Conservation (phyloP, 495 filamentous ascomycete species). For the Talaromyces nanjingensis region DNA sequence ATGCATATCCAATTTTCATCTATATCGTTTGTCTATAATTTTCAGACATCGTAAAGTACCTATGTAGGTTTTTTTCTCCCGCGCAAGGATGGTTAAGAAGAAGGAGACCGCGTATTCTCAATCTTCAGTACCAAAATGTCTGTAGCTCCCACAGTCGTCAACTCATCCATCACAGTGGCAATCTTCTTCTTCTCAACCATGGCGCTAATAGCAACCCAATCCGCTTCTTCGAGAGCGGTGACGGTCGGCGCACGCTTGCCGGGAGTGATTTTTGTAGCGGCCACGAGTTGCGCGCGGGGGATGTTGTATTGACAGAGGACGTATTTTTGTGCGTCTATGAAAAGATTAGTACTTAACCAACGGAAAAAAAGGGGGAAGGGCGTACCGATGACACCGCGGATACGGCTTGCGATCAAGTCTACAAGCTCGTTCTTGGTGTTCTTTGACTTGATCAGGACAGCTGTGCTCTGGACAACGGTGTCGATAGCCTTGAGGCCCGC, state of each 20-base stretch:
- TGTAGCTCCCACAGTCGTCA: conserved; percentile 69
- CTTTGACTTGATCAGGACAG: conserved; percentile 87
- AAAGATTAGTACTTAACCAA: background rate
- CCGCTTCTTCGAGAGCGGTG: conserved; percentile 75
- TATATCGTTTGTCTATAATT: background rate
- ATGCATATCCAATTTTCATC: background rate
- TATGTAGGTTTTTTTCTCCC: background rate
- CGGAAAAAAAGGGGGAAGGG: conserved; percentile 8
- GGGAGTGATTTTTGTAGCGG: conserved; percentile 74
- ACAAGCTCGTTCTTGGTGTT: conserved; percentile 76
- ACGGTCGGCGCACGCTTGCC: conserved; percentile 93
- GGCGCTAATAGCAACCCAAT: conserved; percentile 85
- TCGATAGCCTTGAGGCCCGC: conserved; percentile 95
- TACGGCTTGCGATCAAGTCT: conserved; percentile 71
- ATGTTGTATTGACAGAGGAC: conserved; percentile 97
- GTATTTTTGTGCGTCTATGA: conserved; percentile 76
- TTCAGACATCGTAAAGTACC: background rate
- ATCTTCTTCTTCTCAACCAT: conserved; percentile 93
- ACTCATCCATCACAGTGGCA: conserved; percentile 84
- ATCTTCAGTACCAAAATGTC: conserved; percentile 88
- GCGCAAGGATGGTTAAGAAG: background rate
- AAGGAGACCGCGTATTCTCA: conserved; percentile 65
- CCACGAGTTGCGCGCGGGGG: conserved; percentile 54
- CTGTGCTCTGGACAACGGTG: conserved; percentile 79
- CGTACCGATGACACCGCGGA: conserved; percentile 84